Evolutionary conservation across 805 yeast genomes (phyloP), one percentile per base, ranked within the genome.

Genomic region (Kodamaea kakaduensis): DNA sequence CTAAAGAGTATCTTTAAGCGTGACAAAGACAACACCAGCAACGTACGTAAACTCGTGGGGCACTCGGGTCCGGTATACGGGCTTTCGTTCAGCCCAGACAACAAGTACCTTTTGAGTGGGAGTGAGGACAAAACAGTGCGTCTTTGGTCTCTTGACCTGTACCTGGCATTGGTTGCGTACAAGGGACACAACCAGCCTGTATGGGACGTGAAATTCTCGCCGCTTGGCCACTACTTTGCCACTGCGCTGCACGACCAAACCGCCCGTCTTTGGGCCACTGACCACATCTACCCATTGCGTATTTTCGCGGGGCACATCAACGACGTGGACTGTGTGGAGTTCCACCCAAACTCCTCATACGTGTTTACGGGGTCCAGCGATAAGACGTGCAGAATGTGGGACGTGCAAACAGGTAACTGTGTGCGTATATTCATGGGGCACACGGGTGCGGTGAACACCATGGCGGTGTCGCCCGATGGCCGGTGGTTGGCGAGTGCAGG

Each of bases 361-460:
- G 79, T 93, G 5, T 81, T 93, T 52, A 90, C 98, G 0, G 99
- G 98, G 5, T 86, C 96, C 5, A 77, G 89, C 44, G 99, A 93
- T 61, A 87, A 88, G 62, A 87, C 97, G 0, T 83, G 94, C 52
- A 73, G 98, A 44, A 89, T 93, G 97, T 93, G 99, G 99, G 98
- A 93, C 58, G 79, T 93, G 17, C 76, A 80, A 23, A 75, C 80
- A 26, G 99, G 98, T 25, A 81, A 78, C 45, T 79, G 94, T 25
- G 97, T 89, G 18, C 75, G 99, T 43, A 79, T 93, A 7, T 90
- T 93, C 58, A 77, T 87, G 58, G 97, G 96, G 1, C 97, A 89
- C 51, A 77, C 88, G 2, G 88, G 89, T n/a, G 83, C 97, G 1
- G 76, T 93, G 15, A 83, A 85, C 43, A 73, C 88, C 13, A 65